These are phyloP conservation scores for Starmera amethionina DNA, from an alignment of 805 yeast genomes.

Conservation along the genomic window DNA sequence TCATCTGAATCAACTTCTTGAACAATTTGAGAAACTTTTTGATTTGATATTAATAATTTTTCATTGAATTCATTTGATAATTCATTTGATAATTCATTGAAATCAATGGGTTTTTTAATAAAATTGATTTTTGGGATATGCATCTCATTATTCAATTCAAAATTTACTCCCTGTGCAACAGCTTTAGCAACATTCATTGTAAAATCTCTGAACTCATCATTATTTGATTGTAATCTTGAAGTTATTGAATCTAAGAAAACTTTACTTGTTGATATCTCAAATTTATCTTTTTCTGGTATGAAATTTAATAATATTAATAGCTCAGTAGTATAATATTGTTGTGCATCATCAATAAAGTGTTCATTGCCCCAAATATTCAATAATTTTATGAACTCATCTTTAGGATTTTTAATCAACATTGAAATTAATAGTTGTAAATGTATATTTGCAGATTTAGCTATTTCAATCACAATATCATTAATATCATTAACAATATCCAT, in stretches of 20 bases:
- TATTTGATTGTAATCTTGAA: conserved; percentile 39
- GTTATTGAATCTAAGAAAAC: conserved; percentile 43
- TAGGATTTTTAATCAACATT: conserved; percentile 1
- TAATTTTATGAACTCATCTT: conserved; percentile 2
- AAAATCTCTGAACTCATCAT: conserved; percentile 33
- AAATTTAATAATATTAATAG: conserved; percentile 28
- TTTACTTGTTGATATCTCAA: conserved; percentile 23
- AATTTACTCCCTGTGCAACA: conserved; percentile 20
- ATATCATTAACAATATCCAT: conserved; percentile 6
- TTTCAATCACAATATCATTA: background rate
- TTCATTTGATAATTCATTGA: conserved; percentile 3
- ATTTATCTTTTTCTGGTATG: conserved; percentile 14
- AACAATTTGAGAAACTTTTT: conserved; percentile 7
- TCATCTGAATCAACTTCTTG: conserved; percentile 24
- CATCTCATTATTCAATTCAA: conserved; percentile 20
- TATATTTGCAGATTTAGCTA: conserved; percentile 3
- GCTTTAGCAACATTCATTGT: conserved; percentile 53
- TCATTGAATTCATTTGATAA: background rate
- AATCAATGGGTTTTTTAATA: conserved; percentile 5
- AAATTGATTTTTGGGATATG: conserved; percentile 3
- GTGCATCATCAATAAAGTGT: conserved; percentile 26
- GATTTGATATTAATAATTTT: conserved; percentile 3
- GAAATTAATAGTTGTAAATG: conserved; percentile 8
- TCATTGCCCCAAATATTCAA: conserved; percentile 28
- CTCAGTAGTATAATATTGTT: conserved; percentile 38